phyloP scores from a whole-genome alignment of 345 rosid genomes.

The Salix brachista region DNA sequence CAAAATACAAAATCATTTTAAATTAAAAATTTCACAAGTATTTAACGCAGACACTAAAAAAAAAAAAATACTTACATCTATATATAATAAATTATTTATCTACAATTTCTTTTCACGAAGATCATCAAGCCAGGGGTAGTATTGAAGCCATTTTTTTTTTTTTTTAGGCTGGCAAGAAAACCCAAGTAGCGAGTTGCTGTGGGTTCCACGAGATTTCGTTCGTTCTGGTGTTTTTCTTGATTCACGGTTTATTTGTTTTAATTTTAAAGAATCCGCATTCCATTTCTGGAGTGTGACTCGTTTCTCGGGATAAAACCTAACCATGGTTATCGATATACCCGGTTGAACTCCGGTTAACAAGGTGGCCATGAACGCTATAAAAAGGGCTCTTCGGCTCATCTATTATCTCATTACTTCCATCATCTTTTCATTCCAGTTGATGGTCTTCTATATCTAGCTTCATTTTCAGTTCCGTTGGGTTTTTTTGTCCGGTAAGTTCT shows the following conservation, averaged over 20 bases:
- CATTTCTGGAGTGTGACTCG: background rate
- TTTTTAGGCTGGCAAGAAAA: no score
- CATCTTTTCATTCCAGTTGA: background rate
- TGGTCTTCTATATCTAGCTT: background rate
- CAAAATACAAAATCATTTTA: no score
- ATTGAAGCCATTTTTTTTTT: no score
- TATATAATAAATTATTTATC: no score
- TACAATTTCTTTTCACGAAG: no score
- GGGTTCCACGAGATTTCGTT: background rate
- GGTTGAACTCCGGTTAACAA: slow-evolving; percentile 10
- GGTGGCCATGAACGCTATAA: slow-evolving; percentile 6
- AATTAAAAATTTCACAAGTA: no score
- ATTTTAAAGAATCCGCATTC: background rate
- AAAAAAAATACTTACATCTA: no score
- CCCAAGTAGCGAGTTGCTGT: background rate
- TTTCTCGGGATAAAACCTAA: slow-evolving; percentile 24
- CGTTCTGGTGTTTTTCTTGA: background rate
- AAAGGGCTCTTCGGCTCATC: slow-evolving; percentile 1
- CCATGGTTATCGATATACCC: slow-evolving; percentile 23
- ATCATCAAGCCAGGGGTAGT: no score
- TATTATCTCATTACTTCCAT: background rate
- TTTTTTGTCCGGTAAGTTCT: background rate
- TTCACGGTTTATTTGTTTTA: background rate
- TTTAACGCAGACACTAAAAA: no score
- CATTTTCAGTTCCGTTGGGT: background rate